Conservation (phyloP, 169 alveolate species). For the Plasmodium gallinaceum region DNA sequence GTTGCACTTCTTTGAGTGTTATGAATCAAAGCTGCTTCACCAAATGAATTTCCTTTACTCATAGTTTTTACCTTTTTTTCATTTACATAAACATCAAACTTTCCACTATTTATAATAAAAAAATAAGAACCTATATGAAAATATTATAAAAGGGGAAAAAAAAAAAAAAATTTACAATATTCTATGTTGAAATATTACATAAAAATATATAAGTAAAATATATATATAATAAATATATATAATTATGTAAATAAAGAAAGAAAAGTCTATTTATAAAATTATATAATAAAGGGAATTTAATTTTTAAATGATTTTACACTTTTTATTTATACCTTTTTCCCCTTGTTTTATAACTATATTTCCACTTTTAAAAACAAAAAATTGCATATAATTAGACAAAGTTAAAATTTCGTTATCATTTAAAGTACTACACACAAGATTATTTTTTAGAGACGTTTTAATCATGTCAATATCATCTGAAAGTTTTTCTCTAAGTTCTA, state of each 20-base stretch:
- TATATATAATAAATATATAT: too few species aligned
- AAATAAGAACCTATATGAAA: conserved; percentile 86
- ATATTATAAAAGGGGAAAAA: not conserved
- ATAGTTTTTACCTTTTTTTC: conserved; percentile 90
- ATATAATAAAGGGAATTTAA: too few species aligned
- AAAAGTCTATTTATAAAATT: not conserved
- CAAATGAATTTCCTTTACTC: conserved; percentile 96
- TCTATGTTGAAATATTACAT: too few species aligned
- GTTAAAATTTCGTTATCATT: conserved; percentile 91
- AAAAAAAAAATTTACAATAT: conserved; percentile 1
- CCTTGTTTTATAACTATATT: conserved; percentile 91
- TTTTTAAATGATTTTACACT: too few species aligned
- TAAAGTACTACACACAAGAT: conserved; percentile 89
- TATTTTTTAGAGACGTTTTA: conserved; percentile 86
- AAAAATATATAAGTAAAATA: too few species aligned
- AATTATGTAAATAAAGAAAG: not conserved
- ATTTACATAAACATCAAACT: conserved; percentile 91
- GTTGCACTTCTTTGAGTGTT: conserved; percentile 98
- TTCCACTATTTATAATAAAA: conserved; percentile 90
- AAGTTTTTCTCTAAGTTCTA: conserved; percentile 83
- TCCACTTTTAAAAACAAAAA: conserved; percentile 88
- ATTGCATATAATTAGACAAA: conserved; percentile 91
- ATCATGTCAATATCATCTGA: conserved; percentile 86
- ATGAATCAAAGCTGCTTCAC: conserved; percentile 98
- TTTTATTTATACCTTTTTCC: conserved; percentile 79